Conservation (phyloP, 352 stramenopile species). For the Globisporangium nagaii region DNA sequence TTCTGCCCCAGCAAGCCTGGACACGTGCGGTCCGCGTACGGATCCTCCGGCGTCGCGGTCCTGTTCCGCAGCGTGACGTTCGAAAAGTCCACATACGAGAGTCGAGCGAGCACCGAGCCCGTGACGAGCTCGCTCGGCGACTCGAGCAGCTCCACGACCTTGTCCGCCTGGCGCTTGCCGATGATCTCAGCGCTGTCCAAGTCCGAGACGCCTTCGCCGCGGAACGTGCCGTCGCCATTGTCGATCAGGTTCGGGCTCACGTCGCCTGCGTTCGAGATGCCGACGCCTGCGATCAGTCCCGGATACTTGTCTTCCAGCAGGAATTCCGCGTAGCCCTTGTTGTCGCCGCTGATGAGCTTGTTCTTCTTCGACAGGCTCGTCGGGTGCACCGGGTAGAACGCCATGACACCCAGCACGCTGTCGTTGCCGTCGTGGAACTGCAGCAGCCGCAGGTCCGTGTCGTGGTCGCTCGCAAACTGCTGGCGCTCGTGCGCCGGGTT, state of each 20-base stretch:
- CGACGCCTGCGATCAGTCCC: slow-evolving; percentile 22
- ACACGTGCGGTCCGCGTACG: slow-evolving; percentile 33
- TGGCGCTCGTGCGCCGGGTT: slow-evolving; percentile 57
- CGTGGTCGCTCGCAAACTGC: slow-evolving; percentile 47
- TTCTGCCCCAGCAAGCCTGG: slow-evolving; percentile 41
- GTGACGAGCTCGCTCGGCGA: slow-evolving; percentile 14
- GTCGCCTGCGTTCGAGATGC: slow-evolving; percentile 37
- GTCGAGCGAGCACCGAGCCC: slow-evolving; percentile 18
- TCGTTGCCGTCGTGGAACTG: slow-evolving; percentile 32
- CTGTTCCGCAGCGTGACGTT: slow-evolving; percentile 26
- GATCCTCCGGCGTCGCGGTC: slow-evolving; percentile 10
- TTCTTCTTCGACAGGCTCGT: slow-evolving; percentile 77
- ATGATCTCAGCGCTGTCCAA: slow-evolving; percentile 41
- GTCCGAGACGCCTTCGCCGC: slow-evolving; percentile 21
- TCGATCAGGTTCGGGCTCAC: slow-evolving; percentile 41
- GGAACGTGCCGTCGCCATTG: slow-evolving; percentile 40
- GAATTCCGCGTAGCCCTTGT: slow-evolving; percentile 62
- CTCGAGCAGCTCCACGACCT: slow-evolving; percentile 22
- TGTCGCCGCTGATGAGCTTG: slow-evolving; percentile 70
- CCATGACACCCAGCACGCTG: slow-evolving; percentile 42
- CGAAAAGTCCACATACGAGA: slow-evolving; percentile 45
- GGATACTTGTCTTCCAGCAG: slow-evolving; percentile 25
- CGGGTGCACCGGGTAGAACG: slow-evolving; percentile 76
- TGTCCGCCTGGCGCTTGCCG: slow-evolving; percentile 27
- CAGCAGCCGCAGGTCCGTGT: slow-evolving; percentile 66